Evolutionary conservation across 78 protist genomes (phyloP).

Genomic region (Dictyostelium brefeldianum): DNA sequence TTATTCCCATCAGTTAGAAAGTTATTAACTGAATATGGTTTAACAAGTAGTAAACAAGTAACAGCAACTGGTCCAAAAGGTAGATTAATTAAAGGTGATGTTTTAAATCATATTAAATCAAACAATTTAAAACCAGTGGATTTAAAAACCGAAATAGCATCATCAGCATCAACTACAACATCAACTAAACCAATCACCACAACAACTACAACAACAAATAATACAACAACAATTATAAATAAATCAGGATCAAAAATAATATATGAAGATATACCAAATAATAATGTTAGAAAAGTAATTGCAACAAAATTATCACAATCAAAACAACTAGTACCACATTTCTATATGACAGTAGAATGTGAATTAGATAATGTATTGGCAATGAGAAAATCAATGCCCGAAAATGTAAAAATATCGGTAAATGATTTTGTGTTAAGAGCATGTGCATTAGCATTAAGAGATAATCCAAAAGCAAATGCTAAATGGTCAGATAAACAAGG

Average conservation of each 20-base stretch:
- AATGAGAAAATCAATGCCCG: constrained; percentile 18
- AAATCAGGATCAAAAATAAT: neutral
- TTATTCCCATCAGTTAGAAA: constrained; percentile 73
- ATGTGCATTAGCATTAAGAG: constrained; percentile 74
- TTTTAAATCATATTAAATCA: constrained; percentile 26
- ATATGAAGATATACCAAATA: constrained; percentile 73
- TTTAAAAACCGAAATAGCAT: neutral
- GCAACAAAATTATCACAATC: constrained; percentile 70
- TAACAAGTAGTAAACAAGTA: neutral
- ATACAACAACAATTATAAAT: neutral
- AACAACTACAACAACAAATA: constrained; percentile 7
- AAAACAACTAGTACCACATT: constrained; percentile 79
- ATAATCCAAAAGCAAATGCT: constrained; percentile 72
- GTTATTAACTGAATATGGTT: constrained; percentile 35
- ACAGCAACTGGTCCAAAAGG: constrained; percentile 68
- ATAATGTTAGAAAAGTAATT: constrained; percentile 76
- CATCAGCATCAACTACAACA: constrained; percentile 2
- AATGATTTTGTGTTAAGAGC: constrained; percentile 82
- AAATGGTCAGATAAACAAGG: constrained; percentile 58
- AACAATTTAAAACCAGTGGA: constrained; percentile 52
- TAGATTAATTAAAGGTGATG: constrained; percentile 65
- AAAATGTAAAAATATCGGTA: constrained; percentile 67
- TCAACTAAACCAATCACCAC: neutral
- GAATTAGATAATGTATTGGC: constrained; percentile 46
- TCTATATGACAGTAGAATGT: constrained; percentile 76